phyloP scores from a whole-genome alignment of 306 rosid species.

The Lathyrus aphaca region DNA sequence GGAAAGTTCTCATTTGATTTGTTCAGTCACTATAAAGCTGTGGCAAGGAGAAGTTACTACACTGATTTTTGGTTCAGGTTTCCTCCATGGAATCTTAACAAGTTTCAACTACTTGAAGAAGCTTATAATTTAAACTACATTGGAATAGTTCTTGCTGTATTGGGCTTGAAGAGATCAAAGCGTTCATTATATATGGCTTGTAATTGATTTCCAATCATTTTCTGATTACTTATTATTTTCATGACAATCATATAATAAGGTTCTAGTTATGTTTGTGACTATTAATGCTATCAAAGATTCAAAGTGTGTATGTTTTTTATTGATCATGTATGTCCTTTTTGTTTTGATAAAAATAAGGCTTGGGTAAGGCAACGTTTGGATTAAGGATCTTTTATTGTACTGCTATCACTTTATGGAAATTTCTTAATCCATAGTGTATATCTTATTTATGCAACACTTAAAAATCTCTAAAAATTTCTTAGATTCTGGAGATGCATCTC shows the following conservation, averaged over 20 bases:
- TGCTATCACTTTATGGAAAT: neutral
- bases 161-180: constrained; percentile 55
- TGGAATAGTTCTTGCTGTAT: constrained; percentile 51
- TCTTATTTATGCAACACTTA: no score
- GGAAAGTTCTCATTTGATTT: constrained; percentile 81
- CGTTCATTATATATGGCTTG: constrained; percentile 14
- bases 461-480: no score
- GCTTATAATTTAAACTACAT: constrained; percentile 56
- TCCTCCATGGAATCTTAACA: constrained; percentile 73
- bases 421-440: no score
- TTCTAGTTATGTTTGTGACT: neutral
- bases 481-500: no score
- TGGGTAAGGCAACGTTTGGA: neutral
- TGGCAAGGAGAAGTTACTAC: constrained; percentile 56
- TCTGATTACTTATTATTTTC: neutral
- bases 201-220: neutral
- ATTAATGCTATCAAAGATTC: neutral
- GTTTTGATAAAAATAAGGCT: neutral
- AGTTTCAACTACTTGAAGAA: constrained; percentile 61
- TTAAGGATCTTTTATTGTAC: neutral
- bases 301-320: neutral
- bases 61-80: constrained; percentile 75
- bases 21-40: constrained; percentile 68
- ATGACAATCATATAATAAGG: neutral
- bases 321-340: neutral